These are phyloP conservation scores for Picea glauca DNA, from an alignment of 75 land plant genomes.

Conservation along the genomic window DNA sequence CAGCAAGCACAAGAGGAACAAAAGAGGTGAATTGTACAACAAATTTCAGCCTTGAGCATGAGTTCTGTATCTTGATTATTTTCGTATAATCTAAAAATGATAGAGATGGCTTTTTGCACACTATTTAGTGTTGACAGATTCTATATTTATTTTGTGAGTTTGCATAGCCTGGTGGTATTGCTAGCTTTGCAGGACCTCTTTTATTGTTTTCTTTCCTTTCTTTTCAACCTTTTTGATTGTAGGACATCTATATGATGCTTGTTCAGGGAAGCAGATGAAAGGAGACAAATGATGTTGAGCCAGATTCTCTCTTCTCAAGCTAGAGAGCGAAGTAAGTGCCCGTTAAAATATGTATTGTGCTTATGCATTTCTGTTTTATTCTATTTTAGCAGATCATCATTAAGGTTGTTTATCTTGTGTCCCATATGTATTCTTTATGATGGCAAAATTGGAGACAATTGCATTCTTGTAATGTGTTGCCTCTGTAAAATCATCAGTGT, in stretches of 20 bases:
- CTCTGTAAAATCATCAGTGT: neutral
- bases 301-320: conserved; percentile 84
- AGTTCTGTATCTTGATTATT: neutral
- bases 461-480: neutral
- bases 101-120: no score
- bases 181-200: neutral
- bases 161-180: neutral
- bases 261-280: conserved; percentile 90
- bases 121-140: no score
- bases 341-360: neutral
- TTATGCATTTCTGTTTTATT: neutral
- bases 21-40: conserved; percentile 54
- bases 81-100: neutral
- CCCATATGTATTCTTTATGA: neutral
- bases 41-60: neutral
- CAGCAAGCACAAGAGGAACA: conserved; percentile 95
- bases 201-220: neutral
- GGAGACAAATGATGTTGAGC: conserved; percentile 87
- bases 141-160: conserved; percentile 1
- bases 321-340: conserved; percentile 80
- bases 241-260: conserved; percentile 3
- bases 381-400: neutral
- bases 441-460: neutral
- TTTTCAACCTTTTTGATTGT: neutral
- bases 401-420: neutral